These are phyloP conservation scores for Diaporthe helianthi DNA, from an alignment of 2,329 filamentous ascomycete species.

Conservation along the genomic window DNA sequence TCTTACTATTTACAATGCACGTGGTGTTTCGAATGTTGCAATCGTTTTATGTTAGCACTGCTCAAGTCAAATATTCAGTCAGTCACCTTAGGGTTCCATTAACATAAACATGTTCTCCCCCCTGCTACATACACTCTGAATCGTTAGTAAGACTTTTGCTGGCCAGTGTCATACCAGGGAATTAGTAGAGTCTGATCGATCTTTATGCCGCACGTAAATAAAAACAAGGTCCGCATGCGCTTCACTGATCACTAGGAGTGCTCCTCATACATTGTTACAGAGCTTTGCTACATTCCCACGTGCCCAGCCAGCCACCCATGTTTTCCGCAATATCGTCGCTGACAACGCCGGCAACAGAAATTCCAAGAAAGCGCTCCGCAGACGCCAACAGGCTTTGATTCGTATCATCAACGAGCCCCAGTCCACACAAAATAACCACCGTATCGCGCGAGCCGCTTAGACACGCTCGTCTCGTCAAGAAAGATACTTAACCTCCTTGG, in stretches of 20 bases:
- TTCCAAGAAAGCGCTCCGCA: background rate
- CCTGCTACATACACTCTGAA: background rate
- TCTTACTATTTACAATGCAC: no score
- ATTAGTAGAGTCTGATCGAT: background rate
- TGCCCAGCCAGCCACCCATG: background rate
- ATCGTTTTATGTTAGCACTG: background rate
- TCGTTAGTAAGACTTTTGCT: background rate
- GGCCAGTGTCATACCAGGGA: background rate
- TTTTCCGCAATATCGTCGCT: constrained; percentile 1
- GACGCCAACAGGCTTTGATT: background rate
- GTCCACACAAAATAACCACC: background rate
- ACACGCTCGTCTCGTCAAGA: background rate
- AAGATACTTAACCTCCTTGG: constrained; percentile 27
- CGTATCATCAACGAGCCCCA: background rate
- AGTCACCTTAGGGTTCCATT: background rate
- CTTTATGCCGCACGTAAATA: no score
- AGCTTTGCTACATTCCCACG: constrained; percentile 18
- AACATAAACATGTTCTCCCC: background rate
- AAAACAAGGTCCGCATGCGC: background rate
- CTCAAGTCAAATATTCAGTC: background rate
- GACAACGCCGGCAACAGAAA: constrained; percentile 7
- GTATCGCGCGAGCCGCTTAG: background rate
- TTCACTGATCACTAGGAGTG: constrained; percentile 1
- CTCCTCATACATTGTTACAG: constrained; percentile 11
- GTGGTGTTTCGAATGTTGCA: background rate